Conservation (phyloP, 345 rosid species). For the Populus simonii region DNA sequence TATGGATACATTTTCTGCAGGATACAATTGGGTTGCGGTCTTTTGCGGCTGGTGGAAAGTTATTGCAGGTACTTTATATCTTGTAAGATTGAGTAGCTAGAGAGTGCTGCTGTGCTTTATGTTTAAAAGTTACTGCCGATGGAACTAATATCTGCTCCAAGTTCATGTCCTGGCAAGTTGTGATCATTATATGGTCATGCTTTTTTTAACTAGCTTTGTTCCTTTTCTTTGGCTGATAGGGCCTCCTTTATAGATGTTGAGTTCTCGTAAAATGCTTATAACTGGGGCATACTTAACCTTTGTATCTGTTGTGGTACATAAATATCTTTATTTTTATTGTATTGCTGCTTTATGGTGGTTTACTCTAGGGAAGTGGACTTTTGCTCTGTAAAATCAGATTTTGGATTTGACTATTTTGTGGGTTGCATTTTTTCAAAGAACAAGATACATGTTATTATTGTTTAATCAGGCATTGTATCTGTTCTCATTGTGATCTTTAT, state of each 20-base stretch:
- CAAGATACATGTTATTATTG: neutral
- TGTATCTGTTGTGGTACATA: neutral
- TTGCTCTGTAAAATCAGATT: neutral
- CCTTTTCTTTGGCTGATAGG: neutral
- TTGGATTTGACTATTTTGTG: neutral
- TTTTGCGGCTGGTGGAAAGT: slow-evolving; percentile 98
- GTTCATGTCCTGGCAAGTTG: neutral
- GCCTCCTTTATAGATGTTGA: neutral
- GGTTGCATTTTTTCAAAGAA: neutral
- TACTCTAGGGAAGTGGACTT: neutral
- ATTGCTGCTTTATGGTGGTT: neutral
- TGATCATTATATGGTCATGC: neutral
- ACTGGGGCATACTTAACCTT: neutral
- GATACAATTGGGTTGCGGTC: slow-evolving; percentile 96
- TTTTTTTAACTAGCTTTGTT: neutral
- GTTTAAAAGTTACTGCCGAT: neutral
- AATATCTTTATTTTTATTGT: neutral
- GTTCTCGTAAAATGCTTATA: neutral
- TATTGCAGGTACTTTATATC: slow-evolving; percentile 68
- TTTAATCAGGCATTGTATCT: neutral
- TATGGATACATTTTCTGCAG: slow-evolving; percentile 36
- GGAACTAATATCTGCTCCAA: neutral
- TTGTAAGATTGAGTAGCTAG: neutral
- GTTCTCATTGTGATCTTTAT: neutral
- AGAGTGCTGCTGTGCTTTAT: neutral